Conservation (phyloP, 345 rosid genomes). For the Rhizophora apiculata region DNA sequence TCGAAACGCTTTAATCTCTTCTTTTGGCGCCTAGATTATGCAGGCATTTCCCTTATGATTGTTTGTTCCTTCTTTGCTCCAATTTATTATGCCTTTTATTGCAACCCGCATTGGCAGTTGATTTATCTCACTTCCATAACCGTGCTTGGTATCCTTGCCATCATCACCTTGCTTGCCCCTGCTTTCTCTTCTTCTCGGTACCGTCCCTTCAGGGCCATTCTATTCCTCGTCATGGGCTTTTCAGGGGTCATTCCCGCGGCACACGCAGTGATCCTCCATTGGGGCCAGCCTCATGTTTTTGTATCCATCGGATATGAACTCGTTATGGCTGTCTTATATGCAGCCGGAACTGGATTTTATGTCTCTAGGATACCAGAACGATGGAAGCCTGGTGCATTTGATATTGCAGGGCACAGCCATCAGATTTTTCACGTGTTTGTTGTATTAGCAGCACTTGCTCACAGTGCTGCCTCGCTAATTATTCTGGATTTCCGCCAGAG, state of each 20-base stretch:
- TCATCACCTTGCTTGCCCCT: conserved; percentile 77
- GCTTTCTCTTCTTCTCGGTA: conserved; percentile 53
- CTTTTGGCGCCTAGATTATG: conserved; percentile 96
- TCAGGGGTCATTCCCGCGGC: conserved; percentile 75
- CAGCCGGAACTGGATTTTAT: conserved; percentile 66
- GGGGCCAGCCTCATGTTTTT: conserved; percentile 58
- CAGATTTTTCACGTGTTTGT: conserved; percentile 94
- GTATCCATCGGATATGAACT: conserved; percentile 65
- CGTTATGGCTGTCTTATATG: conserved; percentile 68
- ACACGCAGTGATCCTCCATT: conserved; percentile 67
- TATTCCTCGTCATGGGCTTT: conserved; percentile 90
- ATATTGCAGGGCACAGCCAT: conserved; percentile 91
- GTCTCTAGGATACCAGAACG: conserved; percentile 72
- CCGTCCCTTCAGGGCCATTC: conserved; percentile 63
- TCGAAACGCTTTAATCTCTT: conserved; percentile 62
- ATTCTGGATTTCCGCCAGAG: conserved; percentile 70
- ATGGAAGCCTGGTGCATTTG: conserved; percentile 96
- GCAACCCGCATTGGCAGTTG: conserved; percentile 58
- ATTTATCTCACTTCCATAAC: conserved; percentile 69
- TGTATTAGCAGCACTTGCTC: conserved; percentile 83
- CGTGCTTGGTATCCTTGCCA: conserved; percentile 58
- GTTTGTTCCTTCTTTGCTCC: conserved; percentile 89
- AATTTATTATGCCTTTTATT: conserved; percentile 73
- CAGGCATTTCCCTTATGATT: conserved; percentile 91
- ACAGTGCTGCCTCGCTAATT: conserved; percentile 64